These are phyloP conservation scores for Astrocystis sublimbata DNA, from an alignment of 495 filamentous ascomycete genomes.

Conservation along the genomic window DNA sequence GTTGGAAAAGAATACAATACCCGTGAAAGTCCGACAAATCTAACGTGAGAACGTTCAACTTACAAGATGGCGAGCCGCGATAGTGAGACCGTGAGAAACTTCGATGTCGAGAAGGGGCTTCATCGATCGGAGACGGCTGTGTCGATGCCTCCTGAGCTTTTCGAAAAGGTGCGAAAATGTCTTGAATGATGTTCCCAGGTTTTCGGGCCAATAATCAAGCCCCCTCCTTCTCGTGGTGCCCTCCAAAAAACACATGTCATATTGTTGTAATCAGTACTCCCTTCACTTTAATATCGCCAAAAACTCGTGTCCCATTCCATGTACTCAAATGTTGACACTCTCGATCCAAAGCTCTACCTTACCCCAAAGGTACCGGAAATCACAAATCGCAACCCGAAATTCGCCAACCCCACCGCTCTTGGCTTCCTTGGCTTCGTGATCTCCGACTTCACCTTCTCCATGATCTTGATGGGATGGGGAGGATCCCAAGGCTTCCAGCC, in stretches of 20 bases:
- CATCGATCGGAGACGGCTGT: conserved; percentile 40
- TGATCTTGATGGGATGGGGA: conserved; percentile 58
- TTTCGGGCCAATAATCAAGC: neutral
- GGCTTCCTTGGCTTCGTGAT: conserved; percentile 59
- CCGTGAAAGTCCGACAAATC: no score
- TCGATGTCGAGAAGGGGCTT: conserved; percentile 44
- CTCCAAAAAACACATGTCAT: neutral
- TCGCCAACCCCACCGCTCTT: conserved; percentile 57
- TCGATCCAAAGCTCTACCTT: conserved; percentile 47
- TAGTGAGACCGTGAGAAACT: neutral
- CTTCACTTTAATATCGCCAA: neutral
- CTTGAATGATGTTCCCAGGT: neutral
- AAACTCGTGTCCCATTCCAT: neutral
- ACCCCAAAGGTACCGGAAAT: conserved; percentile 52
- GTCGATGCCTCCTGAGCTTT: conserved; percentile 56
- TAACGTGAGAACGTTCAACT: no score
- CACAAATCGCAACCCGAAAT: conserved; percentile 50
- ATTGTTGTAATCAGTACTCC: neutral
- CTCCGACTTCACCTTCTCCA: conserved; percentile 44
- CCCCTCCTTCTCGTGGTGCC: neutral
- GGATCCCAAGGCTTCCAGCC: conserved; percentile 48
- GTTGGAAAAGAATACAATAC: no score
- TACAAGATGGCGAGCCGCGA: conserved; percentile 21
- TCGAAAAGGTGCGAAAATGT: conserved; percentile 47
- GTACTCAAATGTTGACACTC: neutral